phyloP scores from a whole-genome alignment of 1,284 basidiomycete species.

The Butyriboletus appendiculatus region DNA sequence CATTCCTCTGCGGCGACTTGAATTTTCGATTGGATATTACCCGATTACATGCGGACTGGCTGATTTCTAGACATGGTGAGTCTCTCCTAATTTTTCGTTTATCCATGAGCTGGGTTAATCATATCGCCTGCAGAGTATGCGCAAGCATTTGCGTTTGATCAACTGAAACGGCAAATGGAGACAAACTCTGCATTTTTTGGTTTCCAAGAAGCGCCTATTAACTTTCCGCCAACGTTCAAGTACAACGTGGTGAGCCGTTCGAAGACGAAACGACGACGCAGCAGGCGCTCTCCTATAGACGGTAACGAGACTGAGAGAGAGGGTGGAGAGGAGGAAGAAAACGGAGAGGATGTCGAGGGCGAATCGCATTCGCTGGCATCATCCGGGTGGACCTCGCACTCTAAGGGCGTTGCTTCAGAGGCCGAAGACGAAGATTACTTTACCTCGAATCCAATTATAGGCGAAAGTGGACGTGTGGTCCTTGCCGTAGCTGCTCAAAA shows the following conservation, averaged over 20 bases:
- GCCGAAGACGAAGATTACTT: constrained; percentile 46
- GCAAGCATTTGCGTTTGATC: constrained; percentile 79
- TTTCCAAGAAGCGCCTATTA: constrained; percentile 69
- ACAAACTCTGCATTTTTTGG: constrained; percentile 61
- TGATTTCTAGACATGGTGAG: constrained; percentile 56
- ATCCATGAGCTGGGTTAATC: not conserved
- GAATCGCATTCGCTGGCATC: constrained; percentile 56
- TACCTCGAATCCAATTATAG: constrained; percentile 24
- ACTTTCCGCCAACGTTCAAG: constrained; percentile 85
- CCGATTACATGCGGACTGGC: constrained; percentile 74
- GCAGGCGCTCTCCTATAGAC: constrained; percentile 36
- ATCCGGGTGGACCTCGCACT: constrained; percentile 50
- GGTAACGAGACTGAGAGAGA: constrained; percentile 36
- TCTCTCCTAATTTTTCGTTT: not conserved
- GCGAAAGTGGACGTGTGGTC: constrained; percentile 42
- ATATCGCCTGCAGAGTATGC: constrained; percentile 51
- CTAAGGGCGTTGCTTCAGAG: constrained; percentile 40
- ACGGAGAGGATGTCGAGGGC: constrained; percentile 41
- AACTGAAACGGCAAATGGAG: constrained; percentile 72
- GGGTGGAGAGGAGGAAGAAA: constrained; percentile 40
- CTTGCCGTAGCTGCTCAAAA: constrained; percentile 51
- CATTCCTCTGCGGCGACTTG: constrained; percentile 81
- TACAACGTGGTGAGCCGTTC: constrained; percentile 70
- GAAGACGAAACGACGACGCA: constrained; percentile 42
- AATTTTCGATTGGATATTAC: constrained; percentile 78